Percentiles rank a stretch among this genome's conserved stretches.
Conservation (phyloP, 2,329 filamentous ascomycete species). For the Diaporthe helianthi region DNA sequence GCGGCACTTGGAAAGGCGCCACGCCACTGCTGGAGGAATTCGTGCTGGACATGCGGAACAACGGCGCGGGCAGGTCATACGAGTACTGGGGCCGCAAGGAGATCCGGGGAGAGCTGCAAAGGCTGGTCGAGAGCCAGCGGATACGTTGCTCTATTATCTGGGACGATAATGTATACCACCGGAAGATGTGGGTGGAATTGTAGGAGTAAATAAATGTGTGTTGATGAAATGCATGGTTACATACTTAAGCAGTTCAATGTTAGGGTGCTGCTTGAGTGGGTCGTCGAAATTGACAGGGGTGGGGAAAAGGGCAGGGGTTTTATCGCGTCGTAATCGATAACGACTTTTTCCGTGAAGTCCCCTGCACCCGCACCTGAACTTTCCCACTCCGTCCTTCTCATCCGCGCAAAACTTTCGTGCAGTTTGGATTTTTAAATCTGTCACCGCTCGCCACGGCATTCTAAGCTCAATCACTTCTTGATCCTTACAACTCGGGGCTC, state of each 20-base stretch:
- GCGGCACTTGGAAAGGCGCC: not conserved
- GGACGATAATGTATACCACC: too few relatives aligned
- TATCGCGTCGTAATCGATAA: constrained; percentile 22
- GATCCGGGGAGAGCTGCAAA: not conserved
- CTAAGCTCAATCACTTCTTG: not conserved
- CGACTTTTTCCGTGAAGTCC: constrained; percentile 17
- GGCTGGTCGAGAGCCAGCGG: not conserved
- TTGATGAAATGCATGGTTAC: too few relatives aligned
- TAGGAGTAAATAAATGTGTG: too few relatives aligned
- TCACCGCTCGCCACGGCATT: not conserved
- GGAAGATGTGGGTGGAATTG: too few relatives aligned
- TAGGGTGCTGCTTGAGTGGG: not conserved
- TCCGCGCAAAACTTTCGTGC: constrained; percentile 10
- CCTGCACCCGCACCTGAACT: constrained; percentile 3
- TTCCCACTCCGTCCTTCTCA: constrained; percentile 8
- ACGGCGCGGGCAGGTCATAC: not conserved
- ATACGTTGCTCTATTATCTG: not conserved
- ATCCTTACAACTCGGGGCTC: not conserved
- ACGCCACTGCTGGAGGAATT: not conserved
- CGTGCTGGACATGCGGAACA: not conserved
- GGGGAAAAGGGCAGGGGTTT: not conserved
- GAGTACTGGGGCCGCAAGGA: not conserved
- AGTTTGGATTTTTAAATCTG: not conserved
- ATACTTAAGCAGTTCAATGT: too few relatives aligned
- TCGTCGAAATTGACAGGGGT: not conserved